Conservation (phyloP, 257 asterid species). For the Lithospermum erythrorhizon region DNA sequence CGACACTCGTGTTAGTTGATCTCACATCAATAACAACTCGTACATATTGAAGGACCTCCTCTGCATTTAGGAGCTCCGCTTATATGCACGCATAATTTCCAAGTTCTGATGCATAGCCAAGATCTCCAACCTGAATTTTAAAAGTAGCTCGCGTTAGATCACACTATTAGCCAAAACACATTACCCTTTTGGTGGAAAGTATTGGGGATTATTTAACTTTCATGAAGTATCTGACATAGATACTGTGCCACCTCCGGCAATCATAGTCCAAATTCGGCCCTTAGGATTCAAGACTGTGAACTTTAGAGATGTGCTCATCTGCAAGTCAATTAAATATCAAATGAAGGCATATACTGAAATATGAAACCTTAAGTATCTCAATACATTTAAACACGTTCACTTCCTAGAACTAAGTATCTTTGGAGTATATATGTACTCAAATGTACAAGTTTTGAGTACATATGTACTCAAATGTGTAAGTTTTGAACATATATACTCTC, state of each 20-base stretch:
- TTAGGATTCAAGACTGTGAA: conserved; percentile 89
- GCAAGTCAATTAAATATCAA: conserved; percentile 12
- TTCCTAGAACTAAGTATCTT: too few species aligned
- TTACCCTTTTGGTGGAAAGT: too few species aligned
- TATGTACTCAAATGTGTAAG: too few species aligned
- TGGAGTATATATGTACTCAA: too few species aligned
- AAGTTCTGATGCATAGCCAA: conserved; percentile 87
- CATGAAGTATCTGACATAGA: conserved; percentile 89
- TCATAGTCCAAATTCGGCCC: conserved; percentile 98
- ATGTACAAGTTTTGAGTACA: too few species aligned
- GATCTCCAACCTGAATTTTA: conserved; percentile 45
- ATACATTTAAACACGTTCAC: too few species aligned
- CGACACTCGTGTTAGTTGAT: not conserved
- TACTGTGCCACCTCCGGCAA: conserved; percentile 99
- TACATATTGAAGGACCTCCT: conserved; percentile 91
- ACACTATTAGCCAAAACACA: too few species aligned
- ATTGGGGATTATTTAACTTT: too few species aligned
- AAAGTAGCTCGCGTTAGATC: too few species aligned
- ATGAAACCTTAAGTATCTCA: too few species aligned
- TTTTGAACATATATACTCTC: too few species aligned
- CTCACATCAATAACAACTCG: conserved; percentile 92
- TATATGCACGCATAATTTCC: conserved; percentile 94
- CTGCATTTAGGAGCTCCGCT: conserved; percentile 98
- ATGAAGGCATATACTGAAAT: too few species aligned
- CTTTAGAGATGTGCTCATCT: conserved; percentile 94